Evolutionary conservation across 108 stramenopile genomes (phyloP).

Genomic region (Nitzschia inconspicua): DNA sequence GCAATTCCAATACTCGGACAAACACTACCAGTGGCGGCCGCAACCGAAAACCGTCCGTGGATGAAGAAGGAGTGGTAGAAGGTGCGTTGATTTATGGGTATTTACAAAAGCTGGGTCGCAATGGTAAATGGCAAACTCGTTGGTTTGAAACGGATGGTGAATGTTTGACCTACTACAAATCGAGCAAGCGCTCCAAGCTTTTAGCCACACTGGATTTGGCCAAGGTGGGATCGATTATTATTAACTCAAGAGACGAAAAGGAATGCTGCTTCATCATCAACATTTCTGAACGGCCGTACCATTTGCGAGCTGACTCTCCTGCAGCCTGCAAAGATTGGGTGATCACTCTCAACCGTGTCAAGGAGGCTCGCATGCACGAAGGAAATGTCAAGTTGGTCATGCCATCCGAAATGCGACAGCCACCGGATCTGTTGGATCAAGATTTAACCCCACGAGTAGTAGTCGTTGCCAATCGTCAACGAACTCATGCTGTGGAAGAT

Average conservation of each 20-base stretch:
- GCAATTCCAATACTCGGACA: background rate
- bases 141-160: constrained; percentile 97
- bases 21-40: too few species aligned
- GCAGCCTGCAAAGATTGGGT: constrained; percentile 83
- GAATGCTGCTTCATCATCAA: constrained; percentile 76
- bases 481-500: constrained; percentile 51
- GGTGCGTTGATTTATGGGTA: constrained; percentile 80
- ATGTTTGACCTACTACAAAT: constrained; percentile 96
- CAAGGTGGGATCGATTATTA: constrained; percentile 77
- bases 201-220: constrained; percentile 82
- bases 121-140: constrained; percentile 96
- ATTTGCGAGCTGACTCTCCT: constrained; percentile 70
- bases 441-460: constrained; percentile 43
- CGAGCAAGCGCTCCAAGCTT: constrained; percentile 83
- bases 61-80: constrained; percentile 24
- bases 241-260: constrained; percentile 55
- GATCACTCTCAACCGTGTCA: constrained; percentile 76
- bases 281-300: constrained; percentile 71
- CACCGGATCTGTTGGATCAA: constrained; percentile 32
- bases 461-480: constrained; percentile 44
- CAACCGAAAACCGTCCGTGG: constrained; percentile 15
- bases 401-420: constrained; percentile 13
- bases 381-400: constrained; percentile 71
- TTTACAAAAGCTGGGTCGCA: constrained; percentile 91
- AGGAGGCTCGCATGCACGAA: constrained; percentile 76